Conservation (phyloP, 805 yeast genomes). For the Komagataella kurtzmanii region DNA sequence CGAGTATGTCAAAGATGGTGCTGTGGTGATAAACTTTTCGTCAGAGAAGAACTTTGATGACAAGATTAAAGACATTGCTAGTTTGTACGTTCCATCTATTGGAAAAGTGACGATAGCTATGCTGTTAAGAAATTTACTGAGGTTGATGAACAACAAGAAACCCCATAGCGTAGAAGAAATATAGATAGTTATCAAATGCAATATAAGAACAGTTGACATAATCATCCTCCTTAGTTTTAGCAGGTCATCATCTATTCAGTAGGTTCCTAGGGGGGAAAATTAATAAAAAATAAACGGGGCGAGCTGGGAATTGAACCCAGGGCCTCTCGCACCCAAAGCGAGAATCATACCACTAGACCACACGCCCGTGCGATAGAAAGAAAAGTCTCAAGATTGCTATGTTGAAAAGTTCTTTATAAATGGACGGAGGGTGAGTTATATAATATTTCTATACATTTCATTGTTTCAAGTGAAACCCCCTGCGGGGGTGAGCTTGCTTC, state of each 20-base stretch:
- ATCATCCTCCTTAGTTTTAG: neutral
- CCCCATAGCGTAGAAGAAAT: neutral
- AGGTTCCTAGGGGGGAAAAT: neutral
- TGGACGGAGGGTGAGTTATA: neutral
- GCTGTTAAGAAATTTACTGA: constrained; percentile 78
- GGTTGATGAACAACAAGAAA: constrained; percentile 59
- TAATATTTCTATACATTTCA: neutral
- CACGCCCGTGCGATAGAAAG: constrained; percentile 1
- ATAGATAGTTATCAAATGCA: neutral
- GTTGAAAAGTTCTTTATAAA: no score
- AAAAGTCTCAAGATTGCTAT: neutral
- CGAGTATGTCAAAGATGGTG: constrained; percentile 69
- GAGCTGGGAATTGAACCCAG: constrained; percentile 37
- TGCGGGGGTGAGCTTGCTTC: neutral
- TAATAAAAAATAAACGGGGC: constrained; percentile 1
- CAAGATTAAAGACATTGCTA: constrained; percentile 72
- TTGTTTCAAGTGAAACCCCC: neutral
- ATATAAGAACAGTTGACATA: neutral
- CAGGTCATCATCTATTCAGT: no score
- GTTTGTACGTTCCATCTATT: constrained; percentile 86
- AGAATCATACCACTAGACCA: constrained; percentile 45
- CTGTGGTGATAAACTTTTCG: constrained; percentile 82
- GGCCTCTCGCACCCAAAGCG: constrained; percentile 44
- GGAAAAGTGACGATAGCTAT: constrained; percentile 96
- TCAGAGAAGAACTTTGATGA: constrained; percentile 81